phyloP scores from a whole-genome alignment of 2,329 filamentous ascomycete genomes.

The Neocatenulostroma microsporum region DNA sequence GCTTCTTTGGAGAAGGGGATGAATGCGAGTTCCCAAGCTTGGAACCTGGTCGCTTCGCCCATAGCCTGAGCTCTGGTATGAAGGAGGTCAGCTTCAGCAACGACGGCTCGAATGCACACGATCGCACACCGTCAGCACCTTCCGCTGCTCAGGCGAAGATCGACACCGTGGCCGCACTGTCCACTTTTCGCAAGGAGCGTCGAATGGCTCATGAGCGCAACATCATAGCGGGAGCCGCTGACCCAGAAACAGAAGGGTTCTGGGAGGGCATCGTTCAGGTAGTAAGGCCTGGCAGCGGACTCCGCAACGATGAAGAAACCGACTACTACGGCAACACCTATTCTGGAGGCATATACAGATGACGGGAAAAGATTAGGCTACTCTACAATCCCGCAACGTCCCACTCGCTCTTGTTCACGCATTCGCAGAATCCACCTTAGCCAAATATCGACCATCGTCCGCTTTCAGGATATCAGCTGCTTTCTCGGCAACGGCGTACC shows the following conservation, averaged over 20 bases:
- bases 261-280: conserved; percentile 55
- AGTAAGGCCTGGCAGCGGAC: conserved; percentile 35
- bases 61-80: conserved; percentile 10
- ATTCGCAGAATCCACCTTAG: conserved; percentile 6
- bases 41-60: conserved; percentile 16
- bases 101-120: too few species aligned
- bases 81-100: conserved; percentile 18
- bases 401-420: too few species aligned
- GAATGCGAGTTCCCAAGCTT: conserved; percentile 30
- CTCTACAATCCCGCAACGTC: too few species aligned
- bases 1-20: conserved; percentile 49
- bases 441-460: conserved; percentile 17
- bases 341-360: conserved; percentile 23
- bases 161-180: conserved; percentile 49
- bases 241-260: conserved; percentile 45
- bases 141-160: conserved; percentile 20
- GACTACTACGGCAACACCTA: conserved; percentile 30
- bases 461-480: conserved; percentile 1
- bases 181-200: conserved; percentile 46
- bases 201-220: conserved; percentile 42
- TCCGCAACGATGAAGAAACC: conserved; percentile 24
- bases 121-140: too few species aligned
- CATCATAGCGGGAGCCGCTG: conserved; percentile 25
- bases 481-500: conserved; percentile 1
- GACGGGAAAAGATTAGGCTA: too few species aligned